Percentiles rank a stretch among this genome's conserved stretches.
Conservation (phyloP, 2,329 filamentous ascomycete genomes). For the Penicillium oxalicum region DNA sequence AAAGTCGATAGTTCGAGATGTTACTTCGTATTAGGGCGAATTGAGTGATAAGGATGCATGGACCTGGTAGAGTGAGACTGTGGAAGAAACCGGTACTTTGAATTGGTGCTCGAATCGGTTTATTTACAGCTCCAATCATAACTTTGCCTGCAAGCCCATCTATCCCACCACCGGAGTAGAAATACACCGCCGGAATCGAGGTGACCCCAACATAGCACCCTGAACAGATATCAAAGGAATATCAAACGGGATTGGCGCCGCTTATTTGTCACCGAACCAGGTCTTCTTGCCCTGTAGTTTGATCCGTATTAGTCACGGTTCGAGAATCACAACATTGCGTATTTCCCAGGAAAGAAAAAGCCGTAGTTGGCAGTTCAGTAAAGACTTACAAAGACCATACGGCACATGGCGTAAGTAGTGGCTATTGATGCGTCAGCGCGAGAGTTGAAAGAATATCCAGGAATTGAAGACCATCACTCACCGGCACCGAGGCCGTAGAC, state of each 20-base stretch:
- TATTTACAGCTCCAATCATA: conserved; percentile 36
- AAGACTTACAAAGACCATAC: conserved; percentile 39
- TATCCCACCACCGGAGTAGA: conserved; percentile 28
- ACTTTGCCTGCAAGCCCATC: conserved; percentile 21
- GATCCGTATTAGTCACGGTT: conserved; percentile 18
- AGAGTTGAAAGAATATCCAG: conserved; percentile 1
- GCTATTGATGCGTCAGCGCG: conserved; percentile 13
- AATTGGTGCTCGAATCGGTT: conserved; percentile 30
- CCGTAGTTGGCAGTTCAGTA: background rate
- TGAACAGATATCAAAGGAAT: conserved; percentile 4
- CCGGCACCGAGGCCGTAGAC: conserved; percentile 46
- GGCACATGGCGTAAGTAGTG: conserved; percentile 40
- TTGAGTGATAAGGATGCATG: no score
- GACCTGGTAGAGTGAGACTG: no score
- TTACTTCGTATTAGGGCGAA: no score
- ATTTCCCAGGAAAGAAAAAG: background rate
- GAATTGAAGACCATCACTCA: conserved; percentile 28
- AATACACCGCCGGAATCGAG: conserved; percentile 29
- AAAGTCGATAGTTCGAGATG: no score
- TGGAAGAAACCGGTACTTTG: conserved; percentile 15
- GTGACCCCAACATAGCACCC: conserved; percentile 13
- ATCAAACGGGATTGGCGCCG: conserved; percentile 2
- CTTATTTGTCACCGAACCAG: conserved; percentile 44
- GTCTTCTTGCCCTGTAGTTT: conserved; percentile 56
- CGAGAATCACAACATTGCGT: background rate